These are phyloP conservation scores for Aspergillus spinulosporus DNA, from an alignment of 2,329 filamentous ascomycete species.

Conservation along the genomic window DNA sequence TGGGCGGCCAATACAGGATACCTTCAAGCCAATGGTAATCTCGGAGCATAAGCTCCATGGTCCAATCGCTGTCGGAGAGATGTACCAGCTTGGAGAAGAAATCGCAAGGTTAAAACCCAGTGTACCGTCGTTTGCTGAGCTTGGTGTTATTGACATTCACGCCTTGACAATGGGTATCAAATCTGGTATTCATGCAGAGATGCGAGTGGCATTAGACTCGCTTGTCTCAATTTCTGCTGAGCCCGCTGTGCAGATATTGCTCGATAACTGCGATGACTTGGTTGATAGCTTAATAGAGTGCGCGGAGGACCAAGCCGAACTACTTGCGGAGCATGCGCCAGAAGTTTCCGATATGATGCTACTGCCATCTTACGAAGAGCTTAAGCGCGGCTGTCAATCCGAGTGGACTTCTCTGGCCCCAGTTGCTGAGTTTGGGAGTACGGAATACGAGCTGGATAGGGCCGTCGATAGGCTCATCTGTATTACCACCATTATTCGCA, in stretches of 20 bases:
- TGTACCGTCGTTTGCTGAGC: slow-evolving; percentile 70
- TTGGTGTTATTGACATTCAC: slow-evolving; percentile 86
- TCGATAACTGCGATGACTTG: slow-evolving; percentile 80
- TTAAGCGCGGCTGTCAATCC: slow-evolving; percentile 72
- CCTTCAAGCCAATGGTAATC: slow-evolving; percentile 50
- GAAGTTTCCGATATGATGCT: slow-evolving; percentile 86
- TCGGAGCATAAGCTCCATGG: slow-evolving; percentile 62
- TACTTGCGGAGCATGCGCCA: slow-evolving; percentile 78
- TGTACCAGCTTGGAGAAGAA: slow-evolving; percentile 65
- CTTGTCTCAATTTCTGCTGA: slow-evolving; percentile 71
- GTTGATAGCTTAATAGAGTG: slow-evolving; percentile 87
- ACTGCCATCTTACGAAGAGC: slow-evolving; percentile 82
- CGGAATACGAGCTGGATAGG: slow-evolving; percentile 78
- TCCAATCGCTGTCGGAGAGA: slow-evolving; percentile 67
- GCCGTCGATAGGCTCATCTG: slow-evolving; percentile 85
- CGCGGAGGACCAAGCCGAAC: slow-evolving; percentile 82
- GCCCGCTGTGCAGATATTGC: slow-evolving; percentile 61
- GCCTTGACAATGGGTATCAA: slow-evolving; percentile 87
- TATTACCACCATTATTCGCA: slow-evolving; percentile 87
- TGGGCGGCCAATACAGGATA: slow-evolving; percentile 44
- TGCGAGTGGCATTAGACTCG: slow-evolving; percentile 85
- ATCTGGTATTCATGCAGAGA: slow-evolving; percentile 83
- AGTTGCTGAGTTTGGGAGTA: slow-evolving; percentile 70
- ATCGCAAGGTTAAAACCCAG: slow-evolving; percentile 71
- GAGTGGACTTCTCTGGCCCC: slow-evolving; percentile 74